Base-by-base conservation (phyloP, 352 stramenopile genomes). In the Pythium oligandrum region DNA sequence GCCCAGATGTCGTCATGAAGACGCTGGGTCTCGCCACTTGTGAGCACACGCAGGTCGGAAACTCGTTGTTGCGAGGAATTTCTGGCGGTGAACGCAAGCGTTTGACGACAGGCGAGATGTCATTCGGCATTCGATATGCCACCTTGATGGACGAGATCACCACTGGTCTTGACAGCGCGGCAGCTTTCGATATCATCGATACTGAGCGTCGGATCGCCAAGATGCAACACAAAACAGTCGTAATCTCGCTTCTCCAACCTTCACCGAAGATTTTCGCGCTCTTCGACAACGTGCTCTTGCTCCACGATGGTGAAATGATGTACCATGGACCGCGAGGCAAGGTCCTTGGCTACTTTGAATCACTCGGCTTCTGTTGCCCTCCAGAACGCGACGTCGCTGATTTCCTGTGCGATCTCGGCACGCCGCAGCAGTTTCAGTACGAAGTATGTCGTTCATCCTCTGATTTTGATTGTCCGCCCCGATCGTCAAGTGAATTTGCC, bases 221-320 rank as follows among this genome's bases (percentile, higher is more conserved):
- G 55, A 50, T 49, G 10, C 60, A 88, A n/a, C 53, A 71, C 51
- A 70, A 74, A 45, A 86, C 77, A 1, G 56, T 73, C 12, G 67
- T 93, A 33, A 77, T 97, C 11, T 88, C 84, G 6, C 66, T 98
- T 6, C 64, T 97, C 31, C 75, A 98, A 68, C 93, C 94, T 33
- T 81, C 93, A 10, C 94, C 94, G 6, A 92, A 98, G 70, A 88
- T 96, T 7, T 91, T 96, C 34, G 79, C 73, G 31, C 69, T 98
- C n/a, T 98, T 98, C 62, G 94, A 98, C 65, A 83, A 97, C 53
- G 63, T 98, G 11, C 78, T 97, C 36, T 40, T 98, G n/a, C 59
- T 98, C 26, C 89, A 90, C 63, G 73, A 95, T n/a, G 93, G 94
- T 36, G 63, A 78, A 12, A 69, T 98, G 17, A 77, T 98, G 44